A percentile compares a stretch with the other conserved stretches of the same genome.
phyloP scores from a whole-genome alignment of 73 alveolate genomes.

The Breviolum minutum region DNA sequence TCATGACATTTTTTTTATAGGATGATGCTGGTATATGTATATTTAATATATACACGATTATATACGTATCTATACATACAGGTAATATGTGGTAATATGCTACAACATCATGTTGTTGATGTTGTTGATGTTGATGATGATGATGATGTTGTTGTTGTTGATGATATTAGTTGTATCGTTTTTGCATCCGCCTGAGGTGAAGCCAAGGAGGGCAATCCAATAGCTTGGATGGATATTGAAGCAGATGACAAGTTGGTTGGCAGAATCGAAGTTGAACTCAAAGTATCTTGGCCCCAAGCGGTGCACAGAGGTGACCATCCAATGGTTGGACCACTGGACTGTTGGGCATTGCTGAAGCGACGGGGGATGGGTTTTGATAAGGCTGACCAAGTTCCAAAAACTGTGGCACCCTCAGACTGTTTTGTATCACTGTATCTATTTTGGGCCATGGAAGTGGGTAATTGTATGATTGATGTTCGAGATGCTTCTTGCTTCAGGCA shows the following conservation, averaged over 20 bases:
- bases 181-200: not conserved
- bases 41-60: no score
- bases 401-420: slow-evolving; percentile 9
- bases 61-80: no score
- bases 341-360: not conserved
- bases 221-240: slow-evolving; percentile 59
- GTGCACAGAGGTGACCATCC: not conserved
- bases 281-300: not conserved
- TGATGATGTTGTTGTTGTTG: no score
- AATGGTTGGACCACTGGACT: not conserved
- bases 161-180: not conserved
- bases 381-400: slow-evolving; percentile 72
- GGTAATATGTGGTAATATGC: no score
- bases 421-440: not conserved
- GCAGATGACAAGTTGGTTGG: slow-evolving; percentile 72
- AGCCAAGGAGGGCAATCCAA: slow-evolving; percentile 11
- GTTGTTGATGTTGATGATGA: no score
- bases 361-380: not conserved
- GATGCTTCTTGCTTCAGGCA: slow-evolving; percentile 37
- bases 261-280: slow-evolving; percentile 56
- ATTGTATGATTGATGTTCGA: not conserved
- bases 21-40: not conserved
- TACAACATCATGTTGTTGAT: no score
- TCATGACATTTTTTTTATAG: not conserved
- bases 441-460: no score